Conservation (phyloP, 2,329 filamentous ascomycete species). For the Cucurbitaria berberidis region DNA sequence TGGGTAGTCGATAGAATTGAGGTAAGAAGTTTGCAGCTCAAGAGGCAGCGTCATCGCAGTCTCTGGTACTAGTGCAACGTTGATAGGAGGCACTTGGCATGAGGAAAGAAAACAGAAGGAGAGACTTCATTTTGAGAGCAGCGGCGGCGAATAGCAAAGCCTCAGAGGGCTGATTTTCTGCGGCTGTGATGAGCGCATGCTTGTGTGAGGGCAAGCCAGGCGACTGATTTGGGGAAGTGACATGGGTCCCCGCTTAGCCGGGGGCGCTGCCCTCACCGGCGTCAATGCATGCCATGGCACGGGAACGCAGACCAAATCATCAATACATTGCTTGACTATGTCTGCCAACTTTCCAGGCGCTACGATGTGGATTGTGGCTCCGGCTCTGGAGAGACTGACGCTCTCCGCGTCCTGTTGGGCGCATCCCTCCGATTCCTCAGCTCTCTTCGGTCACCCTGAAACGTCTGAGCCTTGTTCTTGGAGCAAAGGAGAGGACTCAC, state of each 20-base stretch:
- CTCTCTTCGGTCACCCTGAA: slow-evolving; percentile 12
- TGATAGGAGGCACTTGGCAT: not conserved
- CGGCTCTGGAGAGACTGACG: slow-evolving; percentile 8
- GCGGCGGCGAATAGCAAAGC: slow-evolving; percentile 1
- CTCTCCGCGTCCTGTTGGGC: not conserved
- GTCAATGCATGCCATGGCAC: not conserved
- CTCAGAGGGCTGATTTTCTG: slow-evolving; percentile 5
- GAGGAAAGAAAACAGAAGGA: not conserved
- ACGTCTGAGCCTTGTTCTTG: slow-evolving; percentile 6
- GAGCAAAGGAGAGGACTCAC: slow-evolving; percentile 6
- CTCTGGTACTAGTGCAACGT: not conserved
- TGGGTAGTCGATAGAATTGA: slow-evolving; percentile 14
- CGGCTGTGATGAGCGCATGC: not conserved
- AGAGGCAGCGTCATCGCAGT: slow-evolving; percentile 2
- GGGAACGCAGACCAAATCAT: not conserved
- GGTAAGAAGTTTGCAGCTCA: slow-evolving; percentile 13
- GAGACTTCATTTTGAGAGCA: not conserved
- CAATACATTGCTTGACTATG: not conserved
- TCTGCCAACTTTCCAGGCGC: not conserved
- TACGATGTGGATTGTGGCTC: not conserved
- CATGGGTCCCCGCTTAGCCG: slow-evolving; percentile 1
- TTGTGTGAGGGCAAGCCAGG: not conserved
- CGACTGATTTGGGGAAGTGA: not conserved
- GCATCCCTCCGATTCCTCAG: slow-evolving; percentile 15
- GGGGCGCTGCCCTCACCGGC: slow-evolving; percentile 2